Evolutionary conservation across 2,329 filamentous ascomycete genomes (phyloP).

Genomic region (Zymoseptoria tritici): DNA sequence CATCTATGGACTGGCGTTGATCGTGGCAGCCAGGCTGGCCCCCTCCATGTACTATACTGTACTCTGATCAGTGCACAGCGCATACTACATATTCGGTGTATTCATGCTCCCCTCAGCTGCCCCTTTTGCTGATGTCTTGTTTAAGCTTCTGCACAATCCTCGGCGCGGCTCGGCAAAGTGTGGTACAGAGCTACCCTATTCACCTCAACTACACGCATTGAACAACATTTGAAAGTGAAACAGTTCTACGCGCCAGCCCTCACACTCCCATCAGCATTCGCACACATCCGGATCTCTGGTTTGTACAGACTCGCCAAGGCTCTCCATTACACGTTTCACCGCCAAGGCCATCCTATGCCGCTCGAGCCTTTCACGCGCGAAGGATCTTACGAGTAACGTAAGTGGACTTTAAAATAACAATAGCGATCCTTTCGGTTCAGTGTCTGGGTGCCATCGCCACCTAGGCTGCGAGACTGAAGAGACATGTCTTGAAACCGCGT

Average conservation of each 20-base stretch:
- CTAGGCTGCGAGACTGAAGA: neutral
- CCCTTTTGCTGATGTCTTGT: neutral
- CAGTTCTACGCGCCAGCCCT: neutral
- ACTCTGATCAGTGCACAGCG: neutral
- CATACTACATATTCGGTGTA: neutral
- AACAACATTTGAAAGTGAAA: neutral
- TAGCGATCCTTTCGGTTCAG: neutral
- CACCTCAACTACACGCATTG: neutral
- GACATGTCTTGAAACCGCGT: neutral
- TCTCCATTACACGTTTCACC: neutral
- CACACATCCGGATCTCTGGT: too few relatives aligned
- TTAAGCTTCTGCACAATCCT: neutral
- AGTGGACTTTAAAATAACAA: neutral
- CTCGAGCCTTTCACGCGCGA: neutral
- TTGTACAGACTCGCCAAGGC: neutral
- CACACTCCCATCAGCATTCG: too few relatives aligned
- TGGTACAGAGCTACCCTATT: too few relatives aligned
- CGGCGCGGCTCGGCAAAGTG: too few relatives aligned
- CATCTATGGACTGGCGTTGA: neutral
- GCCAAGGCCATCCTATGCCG: neutral
- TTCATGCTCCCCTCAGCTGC: neutral
- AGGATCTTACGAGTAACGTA: neutral
- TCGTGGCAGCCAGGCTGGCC: neutral
- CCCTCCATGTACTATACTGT: neutral
- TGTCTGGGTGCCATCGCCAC: neutral